Evolutionary conservation across 257 asterid species (phyloP).

Genomic region (Parsonsia alboflavescens): DNA sequence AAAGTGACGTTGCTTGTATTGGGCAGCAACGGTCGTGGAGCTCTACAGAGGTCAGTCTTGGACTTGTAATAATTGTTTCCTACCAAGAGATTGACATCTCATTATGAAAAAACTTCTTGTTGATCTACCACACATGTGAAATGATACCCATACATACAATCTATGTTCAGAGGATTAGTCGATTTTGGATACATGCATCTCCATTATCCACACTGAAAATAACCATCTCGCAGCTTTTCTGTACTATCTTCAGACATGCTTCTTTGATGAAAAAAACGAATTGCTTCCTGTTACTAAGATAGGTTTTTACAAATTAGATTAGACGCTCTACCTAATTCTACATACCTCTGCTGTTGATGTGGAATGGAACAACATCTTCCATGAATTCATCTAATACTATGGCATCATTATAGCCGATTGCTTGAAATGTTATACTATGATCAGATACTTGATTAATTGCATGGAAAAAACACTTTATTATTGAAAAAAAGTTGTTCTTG

Average conservation of each 20-base stretch:
- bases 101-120: neutral
- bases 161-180: no score
- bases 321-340: neutral
- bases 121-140: neutral
- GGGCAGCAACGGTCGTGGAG: conserved; percentile 46
- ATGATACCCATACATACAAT: neutral
- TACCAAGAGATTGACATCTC: neutral
- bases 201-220: no score
- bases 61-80: neutral
- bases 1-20: conserved; percentile 37
- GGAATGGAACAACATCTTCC: no score
- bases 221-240: neutral
- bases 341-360: no score
- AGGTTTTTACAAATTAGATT: neutral
- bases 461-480: neutral
- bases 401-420: neutral
- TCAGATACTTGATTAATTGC: neutral
- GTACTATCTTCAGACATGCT: neutral
- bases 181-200: no score
- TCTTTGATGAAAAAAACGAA: neutral
- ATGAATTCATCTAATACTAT: neutral
- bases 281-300: neutral
- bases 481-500: neutral
- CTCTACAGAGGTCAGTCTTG: conserved; percentile 37
- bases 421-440: neutral